These are phyloP conservation scores for Geosiphon pyriformis DNA, from an alignment of 192 early-diverging fungal species.

Conservation along the genomic window DNA sequence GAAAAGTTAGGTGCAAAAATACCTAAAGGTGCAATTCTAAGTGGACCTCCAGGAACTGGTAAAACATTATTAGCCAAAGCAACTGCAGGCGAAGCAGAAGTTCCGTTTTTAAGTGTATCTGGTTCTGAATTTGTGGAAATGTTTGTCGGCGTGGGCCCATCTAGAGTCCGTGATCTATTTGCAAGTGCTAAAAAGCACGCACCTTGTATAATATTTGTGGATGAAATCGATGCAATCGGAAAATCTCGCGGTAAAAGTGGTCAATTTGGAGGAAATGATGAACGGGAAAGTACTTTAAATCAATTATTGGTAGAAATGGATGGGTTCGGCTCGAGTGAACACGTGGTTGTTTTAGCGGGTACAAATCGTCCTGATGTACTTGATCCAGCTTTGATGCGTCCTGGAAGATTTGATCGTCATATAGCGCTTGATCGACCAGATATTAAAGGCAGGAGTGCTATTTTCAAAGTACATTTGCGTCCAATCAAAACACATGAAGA, in stretches of 20 bases:
- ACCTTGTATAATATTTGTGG: conserved; percentile 99
- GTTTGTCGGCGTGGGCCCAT: conserved; percentile 98
- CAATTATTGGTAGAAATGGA: conserved; percentile 99
- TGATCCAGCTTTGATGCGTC: conserved; percentile 92
- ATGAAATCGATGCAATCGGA: conserved; percentile 99
- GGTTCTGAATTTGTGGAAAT: conserved; percentile 99
- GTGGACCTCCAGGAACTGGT: conserved; percentile 90
- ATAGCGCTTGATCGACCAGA: conserved; percentile 95
- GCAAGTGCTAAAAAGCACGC: conserved; percentile 94
- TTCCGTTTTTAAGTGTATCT: conserved; percentile 96
- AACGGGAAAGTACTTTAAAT: conserved; percentile 95
- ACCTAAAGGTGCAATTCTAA: conserved; percentile 96
- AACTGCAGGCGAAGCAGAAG: conserved; percentile 97
- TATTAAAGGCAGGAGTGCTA: conserved; percentile 91
- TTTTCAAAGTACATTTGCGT: conserved; percentile 94
- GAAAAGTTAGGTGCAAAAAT: conserved; percentile 96
- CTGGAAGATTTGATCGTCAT: conserved; percentile 98
- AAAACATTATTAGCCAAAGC: conserved; percentile 99
- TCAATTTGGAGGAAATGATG: conserved; percentile 92
- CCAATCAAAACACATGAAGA: conserved; percentile 87
- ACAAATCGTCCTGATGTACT: conserved; percentile 97
- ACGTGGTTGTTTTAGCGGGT: conserved; percentile 95
- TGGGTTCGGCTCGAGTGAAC: conserved; percentile 82
- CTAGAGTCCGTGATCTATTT: conserved; percentile 93
- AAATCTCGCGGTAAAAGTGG: conserved; percentile 90